Evolutionary conservation across 163 green algal species (phyloP).

Genomic region (Scenedesmus sp.): DNA sequence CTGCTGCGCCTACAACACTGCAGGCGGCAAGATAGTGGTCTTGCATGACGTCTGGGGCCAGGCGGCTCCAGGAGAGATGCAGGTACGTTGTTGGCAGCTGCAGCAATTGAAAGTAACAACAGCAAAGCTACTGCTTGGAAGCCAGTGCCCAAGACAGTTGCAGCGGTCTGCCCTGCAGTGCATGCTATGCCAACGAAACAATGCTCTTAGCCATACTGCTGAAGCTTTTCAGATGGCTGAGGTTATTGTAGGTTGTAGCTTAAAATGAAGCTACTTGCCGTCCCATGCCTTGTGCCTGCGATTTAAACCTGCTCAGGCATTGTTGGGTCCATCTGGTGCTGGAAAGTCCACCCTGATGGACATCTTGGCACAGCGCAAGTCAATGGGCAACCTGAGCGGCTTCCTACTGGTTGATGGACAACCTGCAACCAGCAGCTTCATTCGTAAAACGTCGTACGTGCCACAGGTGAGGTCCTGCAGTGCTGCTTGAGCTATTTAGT

Average conservation of each 20-base stretch:
- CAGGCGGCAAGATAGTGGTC: slow-evolving; percentile 35
- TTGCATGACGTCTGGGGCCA: slow-evolving; percentile 50
- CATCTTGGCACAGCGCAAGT: slow-evolving; percentile 64
- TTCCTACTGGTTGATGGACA: slow-evolving; percentile 63
- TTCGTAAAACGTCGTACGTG: slow-evolving; percentile 65
- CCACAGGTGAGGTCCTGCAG: slow-evolving; percentile 54
- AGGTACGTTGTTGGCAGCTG: neutral
- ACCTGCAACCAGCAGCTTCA: slow-evolving; percentile 51
- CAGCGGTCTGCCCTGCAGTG: neutral
- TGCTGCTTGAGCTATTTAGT: neutral
- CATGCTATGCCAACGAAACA: no score
- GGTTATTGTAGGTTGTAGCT: no score
- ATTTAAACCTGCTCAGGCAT: slow-evolving; percentile 52
- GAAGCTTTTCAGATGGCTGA: no score
- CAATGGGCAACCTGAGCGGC: slow-evolving; percentile 56
- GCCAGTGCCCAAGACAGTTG: neutral
- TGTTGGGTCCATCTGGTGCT: slow-evolving; percentile 70
- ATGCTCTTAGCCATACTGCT: neutral
- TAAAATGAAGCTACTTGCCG: no score
- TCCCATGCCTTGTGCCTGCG: neutral
- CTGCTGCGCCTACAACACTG: slow-evolving; percentile 60
- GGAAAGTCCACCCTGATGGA: slow-evolving; percentile 74
- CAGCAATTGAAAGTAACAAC: neutral
- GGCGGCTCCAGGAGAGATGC: slow-evolving; percentile 50
- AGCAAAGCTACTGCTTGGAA: neutral